Evolutionary conservation across 2,329 filamentous ascomycete genomes (phyloP).

Genomic region (Sphaerostilbella broomeana): DNA sequence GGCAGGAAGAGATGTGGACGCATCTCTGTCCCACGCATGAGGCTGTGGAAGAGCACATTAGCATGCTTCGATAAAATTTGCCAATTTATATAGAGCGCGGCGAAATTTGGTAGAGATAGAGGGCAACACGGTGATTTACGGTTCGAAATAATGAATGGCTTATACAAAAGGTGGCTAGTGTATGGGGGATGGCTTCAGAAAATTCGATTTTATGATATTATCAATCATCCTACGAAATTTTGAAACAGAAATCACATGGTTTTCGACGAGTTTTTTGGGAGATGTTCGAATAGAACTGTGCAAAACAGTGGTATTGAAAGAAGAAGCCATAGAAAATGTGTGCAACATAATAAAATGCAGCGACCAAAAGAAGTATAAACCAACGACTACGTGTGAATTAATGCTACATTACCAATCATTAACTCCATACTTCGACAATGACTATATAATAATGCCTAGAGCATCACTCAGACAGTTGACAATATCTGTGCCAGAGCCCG

Average conservation of each 20-base stretch:
- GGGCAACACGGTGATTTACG: too few species aligned
- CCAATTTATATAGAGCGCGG: not conserved
- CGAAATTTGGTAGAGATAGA: not conserved
- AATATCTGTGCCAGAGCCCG: not conserved
- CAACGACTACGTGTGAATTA: not conserved
- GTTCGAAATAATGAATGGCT: too few species aligned
- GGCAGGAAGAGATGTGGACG: constrained; percentile 21
- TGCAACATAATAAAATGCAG: not conserved
- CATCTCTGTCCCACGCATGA: constrained; percentile 17
- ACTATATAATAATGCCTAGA: not conserved
- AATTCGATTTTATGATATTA: too few species aligned
- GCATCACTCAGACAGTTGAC: not conserved
- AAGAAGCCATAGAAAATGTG: too few species aligned
- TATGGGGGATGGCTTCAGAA: too few species aligned
- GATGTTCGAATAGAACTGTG: too few species aligned
- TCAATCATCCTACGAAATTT: too few species aligned
- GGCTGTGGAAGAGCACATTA: constrained; percentile 5
- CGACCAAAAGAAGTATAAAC: not conserved
- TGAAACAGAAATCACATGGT: too few species aligned
- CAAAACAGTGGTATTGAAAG: too few species aligned
- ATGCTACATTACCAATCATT: not conserved
- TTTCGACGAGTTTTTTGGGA: too few species aligned
- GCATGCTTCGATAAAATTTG: constrained; percentile 4
- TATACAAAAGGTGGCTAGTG: not conserved
- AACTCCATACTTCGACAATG: not conserved